Evolutionary conservation across 345 rosid genomes (phyloP).

Genomic region (Brassica cretica): DNA sequence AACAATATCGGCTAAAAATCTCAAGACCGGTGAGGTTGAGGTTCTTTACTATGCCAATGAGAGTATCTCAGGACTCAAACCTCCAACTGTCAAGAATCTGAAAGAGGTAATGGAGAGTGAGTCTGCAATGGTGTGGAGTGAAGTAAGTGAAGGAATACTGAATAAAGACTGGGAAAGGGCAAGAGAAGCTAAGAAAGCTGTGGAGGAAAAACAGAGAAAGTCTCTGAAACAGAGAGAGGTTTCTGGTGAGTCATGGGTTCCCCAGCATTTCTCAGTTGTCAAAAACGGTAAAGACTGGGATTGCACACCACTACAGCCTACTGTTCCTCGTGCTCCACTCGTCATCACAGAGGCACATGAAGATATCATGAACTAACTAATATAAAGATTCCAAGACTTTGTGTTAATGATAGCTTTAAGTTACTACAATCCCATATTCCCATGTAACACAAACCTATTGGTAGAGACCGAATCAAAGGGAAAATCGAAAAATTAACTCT

Average conservation of each 20-base stretch:
- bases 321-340: slow-evolving; percentile 70
- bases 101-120: slow-evolving; percentile 56
- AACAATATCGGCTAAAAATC: slow-evolving; percentile 54
- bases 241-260: slow-evolving; percentile 58
- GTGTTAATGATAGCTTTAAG: background rate
- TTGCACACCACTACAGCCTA: slow-evolving; percentile 47
- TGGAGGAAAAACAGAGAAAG: slow-evolving; percentile 69
- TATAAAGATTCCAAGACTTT: slow-evolving; percentile 1
- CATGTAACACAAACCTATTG: background rate
- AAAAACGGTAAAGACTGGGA: slow-evolving; percentile 54
- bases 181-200: slow-evolving; percentile 58
- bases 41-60: slow-evolving; percentile 65
- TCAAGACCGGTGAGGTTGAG: slow-evolving; percentile 43
- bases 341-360: slow-evolving; percentile 3
- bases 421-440: background rate
- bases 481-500: background rate
- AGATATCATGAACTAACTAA: background rate
- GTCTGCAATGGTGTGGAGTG: slow-evolving; percentile 67
- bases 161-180: slow-evolving; percentile 72
- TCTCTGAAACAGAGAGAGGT: slow-evolving; percentile 48
- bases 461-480: background rate
- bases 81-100: slow-evolving; percentile 59
- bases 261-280: slow-evolving; percentile 55
- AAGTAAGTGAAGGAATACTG: slow-evolving; percentile 60
- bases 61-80: slow-evolving; percentile 47